These are phyloP conservation scores for Quercus glauca DNA, from an alignment of 306 rosid species.

Conservation along the genomic window DNA sequence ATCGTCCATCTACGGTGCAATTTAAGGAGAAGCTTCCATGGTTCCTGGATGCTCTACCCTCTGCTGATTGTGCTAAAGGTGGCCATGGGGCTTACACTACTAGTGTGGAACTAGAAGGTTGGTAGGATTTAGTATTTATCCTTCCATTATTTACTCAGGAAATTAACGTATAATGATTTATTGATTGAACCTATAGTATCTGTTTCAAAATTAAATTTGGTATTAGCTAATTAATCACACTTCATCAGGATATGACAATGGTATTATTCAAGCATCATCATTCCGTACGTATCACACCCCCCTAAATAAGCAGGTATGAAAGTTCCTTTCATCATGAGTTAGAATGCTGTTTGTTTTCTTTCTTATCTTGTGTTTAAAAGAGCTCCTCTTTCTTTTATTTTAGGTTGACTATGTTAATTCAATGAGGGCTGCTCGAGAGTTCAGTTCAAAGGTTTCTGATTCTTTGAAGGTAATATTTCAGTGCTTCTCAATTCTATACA, in stretches of 20 bases:
- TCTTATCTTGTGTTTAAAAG: conserved; percentile 12
- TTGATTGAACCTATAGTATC: background rate
- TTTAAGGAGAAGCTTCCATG: conserved; percentile 91
- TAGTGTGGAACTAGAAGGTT: conserved; percentile 91
- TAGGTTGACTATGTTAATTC: conserved; percentile 85
- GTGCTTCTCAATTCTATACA: background rate
- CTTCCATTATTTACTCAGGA: conserved; percentile 14
- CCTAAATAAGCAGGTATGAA: conserved; percentile 82
- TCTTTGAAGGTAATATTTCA: conserved; percentile 68
- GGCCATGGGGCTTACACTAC: conserved; percentile 98
- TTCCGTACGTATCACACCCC: conserved; percentile 98
- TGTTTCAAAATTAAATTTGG: conserved; percentile 12
- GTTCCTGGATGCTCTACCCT: conserved; percentile 92
- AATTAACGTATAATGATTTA: background rate
- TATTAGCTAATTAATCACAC: conserved; percentile 11
- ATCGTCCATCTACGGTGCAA: conserved; percentile 80
- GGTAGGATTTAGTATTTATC: conserved; percentile 23
- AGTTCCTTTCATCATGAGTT: conserved; percentile 2
- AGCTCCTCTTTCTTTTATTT: conserved; percentile 25
- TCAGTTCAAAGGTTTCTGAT: conserved; percentile 82
- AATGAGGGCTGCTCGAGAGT: conserved; percentile 93
- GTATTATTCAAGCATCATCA: conserved; percentile 82
- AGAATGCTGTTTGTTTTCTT: conserved; percentile 10
- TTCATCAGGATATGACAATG: conserved; percentile 65
- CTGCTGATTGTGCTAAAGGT: conserved; percentile 99